Conservation (phyloP, 2,329 filamentous ascomycete species). For the Apiospora marii region DNA sequence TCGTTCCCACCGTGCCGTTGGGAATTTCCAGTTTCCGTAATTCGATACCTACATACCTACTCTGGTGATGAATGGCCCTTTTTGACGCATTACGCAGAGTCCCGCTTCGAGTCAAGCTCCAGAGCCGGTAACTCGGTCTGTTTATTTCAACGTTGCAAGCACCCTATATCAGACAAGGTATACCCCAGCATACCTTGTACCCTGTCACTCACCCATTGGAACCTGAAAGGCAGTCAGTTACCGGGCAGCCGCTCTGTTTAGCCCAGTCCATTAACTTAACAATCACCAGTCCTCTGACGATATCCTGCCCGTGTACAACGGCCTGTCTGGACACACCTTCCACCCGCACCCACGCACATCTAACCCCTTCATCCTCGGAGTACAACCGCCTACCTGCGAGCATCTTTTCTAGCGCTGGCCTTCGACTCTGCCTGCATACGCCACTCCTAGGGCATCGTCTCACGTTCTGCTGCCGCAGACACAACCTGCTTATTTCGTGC, state of each 20-base stretch:
- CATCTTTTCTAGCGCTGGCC: neutral
- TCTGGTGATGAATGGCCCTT: neutral
- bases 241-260: constrained; percentile 14
- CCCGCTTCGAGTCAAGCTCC: constrained; percentile 15
- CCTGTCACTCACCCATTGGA: neutral
- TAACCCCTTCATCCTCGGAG: neutral
- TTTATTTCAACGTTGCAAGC: constrained; percentile 13
- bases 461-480: neutral
- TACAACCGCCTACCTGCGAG: neutral
- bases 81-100: constrained; percentile 19
- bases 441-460: neutral
- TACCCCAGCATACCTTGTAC: constrained; percentile 16
- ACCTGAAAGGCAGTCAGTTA: constrained; percentile 2
- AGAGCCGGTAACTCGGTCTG: constrained; percentile 20
- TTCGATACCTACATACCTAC: neutral
- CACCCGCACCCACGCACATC: neutral
- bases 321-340: neutral
- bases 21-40: constrained; percentile 15
- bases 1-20: constrained; percentile 12
- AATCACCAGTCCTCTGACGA: constrained; percentile 15
- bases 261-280: constrained; percentile 11
- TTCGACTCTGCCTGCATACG: constrained; percentile 8
- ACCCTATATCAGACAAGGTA: constrained; percentile 19
- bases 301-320: constrained; percentile 9
- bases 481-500: neutral